A percentile compares a stretch with the other conserved stretches of the same genome.
Evolutionary conservation across 345 rosid genomes (phyloP).

Genomic region (Camelina laxa): DNA sequence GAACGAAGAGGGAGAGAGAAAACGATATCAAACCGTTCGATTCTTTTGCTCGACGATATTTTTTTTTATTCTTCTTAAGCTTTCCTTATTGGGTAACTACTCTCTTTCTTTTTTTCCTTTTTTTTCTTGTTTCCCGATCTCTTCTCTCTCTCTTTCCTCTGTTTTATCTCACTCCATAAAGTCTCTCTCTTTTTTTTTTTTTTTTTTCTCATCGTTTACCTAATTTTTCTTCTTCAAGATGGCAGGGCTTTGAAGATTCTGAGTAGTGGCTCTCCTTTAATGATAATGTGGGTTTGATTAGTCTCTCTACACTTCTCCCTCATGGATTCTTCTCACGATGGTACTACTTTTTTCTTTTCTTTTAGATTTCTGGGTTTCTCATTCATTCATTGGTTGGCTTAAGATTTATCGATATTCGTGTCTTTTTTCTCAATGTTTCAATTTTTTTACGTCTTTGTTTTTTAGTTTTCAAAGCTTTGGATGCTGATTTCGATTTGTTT

Average conservation of each 20-base stretch:
- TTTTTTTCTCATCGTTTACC: neutral
- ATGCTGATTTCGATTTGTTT: constrained; percentile 36
- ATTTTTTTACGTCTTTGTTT: neutral
- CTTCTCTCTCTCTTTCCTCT: constrained; percentile 26
- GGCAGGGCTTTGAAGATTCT: constrained; percentile 39
- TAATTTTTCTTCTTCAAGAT: constrained; percentile 11
- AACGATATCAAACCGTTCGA: neutral
- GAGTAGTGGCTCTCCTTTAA: neutral
- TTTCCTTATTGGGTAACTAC: constrained; percentile 36
- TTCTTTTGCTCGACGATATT: neutral
- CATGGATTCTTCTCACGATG: constrained; percentile 46
- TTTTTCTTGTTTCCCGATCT: constrained; percentile 34
- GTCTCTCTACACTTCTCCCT: constrained; percentile 21
- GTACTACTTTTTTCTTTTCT: constrained; percentile 16
- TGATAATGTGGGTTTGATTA: constrained; percentile 44
- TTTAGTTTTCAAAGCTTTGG: constrained; percentile 26
- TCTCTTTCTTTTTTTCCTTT: neutral
- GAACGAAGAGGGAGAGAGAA: constrained; percentile 42
- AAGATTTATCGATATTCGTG: constrained; percentile 40
- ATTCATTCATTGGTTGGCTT: constrained; percentile 24
- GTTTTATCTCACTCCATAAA: constrained; percentile 1
- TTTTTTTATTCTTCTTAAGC: neutral
- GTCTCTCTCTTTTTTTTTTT: neutral
- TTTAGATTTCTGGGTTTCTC: constrained; percentile 27
- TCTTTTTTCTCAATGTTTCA: constrained; percentile 1